These are phyloP conservation scores for Epichloe uncinata DNA, from an alignment of 2,329 filamentous ascomycete genomes.

Conservation along the genomic window DNA sequence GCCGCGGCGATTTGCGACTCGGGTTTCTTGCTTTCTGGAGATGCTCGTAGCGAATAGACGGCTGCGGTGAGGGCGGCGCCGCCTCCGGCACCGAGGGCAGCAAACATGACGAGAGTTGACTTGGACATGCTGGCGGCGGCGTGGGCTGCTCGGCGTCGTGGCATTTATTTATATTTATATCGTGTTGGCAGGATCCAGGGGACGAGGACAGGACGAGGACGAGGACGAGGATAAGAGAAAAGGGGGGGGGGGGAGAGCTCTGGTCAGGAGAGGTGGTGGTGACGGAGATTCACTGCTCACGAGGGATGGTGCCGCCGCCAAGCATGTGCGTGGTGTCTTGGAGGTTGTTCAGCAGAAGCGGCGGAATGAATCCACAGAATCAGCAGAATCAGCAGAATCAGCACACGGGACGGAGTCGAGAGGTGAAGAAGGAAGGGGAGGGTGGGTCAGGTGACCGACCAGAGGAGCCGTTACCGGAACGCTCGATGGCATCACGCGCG, in stretches of 20 bases:
- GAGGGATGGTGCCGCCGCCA: background rate
- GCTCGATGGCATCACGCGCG: no score
- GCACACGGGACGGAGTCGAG: background rate
- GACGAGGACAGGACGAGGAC: background rate
- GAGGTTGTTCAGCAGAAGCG: background rate
- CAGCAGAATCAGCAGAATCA: no score
- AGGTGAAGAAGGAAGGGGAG: background rate
- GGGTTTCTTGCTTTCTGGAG: constrained; percentile 12
- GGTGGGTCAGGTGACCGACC: constrained; percentile 1
- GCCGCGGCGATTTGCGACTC: constrained; percentile 11
- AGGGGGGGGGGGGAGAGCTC: background rate
- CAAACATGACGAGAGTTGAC: constrained; percentile 60
- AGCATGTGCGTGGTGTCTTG: constrained; percentile 1
- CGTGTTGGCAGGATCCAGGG: background rate
- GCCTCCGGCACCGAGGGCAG: constrained; percentile 61
- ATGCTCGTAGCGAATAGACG: constrained; percentile 44
- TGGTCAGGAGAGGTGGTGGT: background rate
- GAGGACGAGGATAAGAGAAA: background rate
- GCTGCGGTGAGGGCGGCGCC: constrained; percentile 62
- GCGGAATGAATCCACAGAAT: no score
- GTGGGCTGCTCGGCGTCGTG: constrained; percentile 3
- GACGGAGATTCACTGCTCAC: constrained; percentile 4
- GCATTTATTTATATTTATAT: constrained; percentile 7
- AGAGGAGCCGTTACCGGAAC: no score
- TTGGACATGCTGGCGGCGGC: constrained; percentile 53